A percentile compares a stretch with the other conserved stretches of the same genome.
Conservation (phyloP, 2,329 filamentous ascomycete genomes). For the Onygenales sp. region DNA sequence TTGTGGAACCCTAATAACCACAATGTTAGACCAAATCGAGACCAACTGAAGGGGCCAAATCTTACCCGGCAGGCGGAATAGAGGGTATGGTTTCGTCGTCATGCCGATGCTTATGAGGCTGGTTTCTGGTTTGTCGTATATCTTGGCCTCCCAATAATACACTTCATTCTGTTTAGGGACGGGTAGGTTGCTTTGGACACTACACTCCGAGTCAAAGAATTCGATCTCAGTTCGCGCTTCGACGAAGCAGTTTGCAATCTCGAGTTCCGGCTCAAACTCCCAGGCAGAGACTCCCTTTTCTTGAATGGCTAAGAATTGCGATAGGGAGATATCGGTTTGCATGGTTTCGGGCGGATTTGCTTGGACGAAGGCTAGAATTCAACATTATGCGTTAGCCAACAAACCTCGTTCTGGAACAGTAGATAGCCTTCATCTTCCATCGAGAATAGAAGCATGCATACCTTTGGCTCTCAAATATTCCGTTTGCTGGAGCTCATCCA, state of each 20-base stretch:
- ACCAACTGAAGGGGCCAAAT: slow-evolving; percentile 2
- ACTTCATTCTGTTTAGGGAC: slow-evolving; percentile 98
- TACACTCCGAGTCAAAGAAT: slow-evolving; percentile 97
- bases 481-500: slow-evolving; percentile 84
- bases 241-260: slow-evolving; percentile 98
- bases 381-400: background rate
- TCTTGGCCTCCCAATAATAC: slow-evolving; percentile 98
- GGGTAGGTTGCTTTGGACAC: slow-evolving; percentile 90
- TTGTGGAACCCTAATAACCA: slow-evolving; percentile 68
- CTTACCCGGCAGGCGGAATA: slow-evolving; percentile 87
- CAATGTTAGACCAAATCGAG: slow-evolving; percentile 5
- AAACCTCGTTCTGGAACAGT: background rate
- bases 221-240: slow-evolving; percentile 95
- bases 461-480: slow-evolving; percentile 95
- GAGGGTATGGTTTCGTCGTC: slow-evolving; percentile 91
- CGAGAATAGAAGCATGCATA: slow-evolving; percentile 34
- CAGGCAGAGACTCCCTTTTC: slow-evolving; percentile 99
- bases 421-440: background rate
- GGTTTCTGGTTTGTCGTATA: slow-evolving; percentile 91
- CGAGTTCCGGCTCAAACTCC: slow-evolving; percentile 98
- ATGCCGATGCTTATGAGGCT: slow-evolving; percentile 86
- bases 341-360: slow-evolving; percentile 91
- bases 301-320: slow-evolving; percentile 95
- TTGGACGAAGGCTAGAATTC: slow-evolving; percentile 68
- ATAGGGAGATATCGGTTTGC: slow-evolving; percentile 93